Evolutionary conservation across 2,329 filamentous ascomycete genomes (phyloP), one percentile per base, ranked within the genome.

Genomic region (Diaporthe helianthi): DNA sequence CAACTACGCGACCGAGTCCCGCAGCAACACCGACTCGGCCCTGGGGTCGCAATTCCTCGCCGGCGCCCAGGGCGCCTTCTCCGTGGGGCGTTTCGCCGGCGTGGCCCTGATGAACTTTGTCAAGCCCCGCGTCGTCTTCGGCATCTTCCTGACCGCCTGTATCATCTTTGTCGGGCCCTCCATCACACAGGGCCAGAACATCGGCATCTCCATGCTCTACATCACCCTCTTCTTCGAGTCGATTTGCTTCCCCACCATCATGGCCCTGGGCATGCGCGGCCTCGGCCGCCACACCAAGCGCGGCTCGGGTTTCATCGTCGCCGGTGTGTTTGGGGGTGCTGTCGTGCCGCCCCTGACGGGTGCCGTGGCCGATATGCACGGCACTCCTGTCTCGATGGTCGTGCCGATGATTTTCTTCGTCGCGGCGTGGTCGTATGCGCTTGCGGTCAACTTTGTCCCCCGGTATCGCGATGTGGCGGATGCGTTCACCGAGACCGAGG

Each of bases 161-260:
- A 87, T 93, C 76, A 77, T 92, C 71, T 94, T 93, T 80, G 76
- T 84, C 46, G 80, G 78, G 15, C 83, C 85, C 1, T 76, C 85
- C 46, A 84, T 85, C 72, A 83, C 83, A 0, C 78, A 83, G 69
- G 73, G 78, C 13, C 83, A 80, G n/a, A 81, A 83, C 72, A 78
- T 78, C 0, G 85, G 85, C 53, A 80, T 89, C 71, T 81, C 84
- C 6, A 89, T 93, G 83, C 85, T 93, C 36, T 92, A 89, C 78
- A 72, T 92, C 12, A 88, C 90, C 8, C 83, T 94, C 29, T 93
- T 94, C 82, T 94, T 94, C 79, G 92, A 93, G 79, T 90, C 87
- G 4, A 91, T 93, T 76, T 92, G 90, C 78, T 95, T 94, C 83
- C 92, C 92, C 0, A 94, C 92, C 22, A 93, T 95, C 75, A 89